Conservation (phyloP, 2,329 filamentous ascomycete genomes). For the Exophiala sp. region DNA sequence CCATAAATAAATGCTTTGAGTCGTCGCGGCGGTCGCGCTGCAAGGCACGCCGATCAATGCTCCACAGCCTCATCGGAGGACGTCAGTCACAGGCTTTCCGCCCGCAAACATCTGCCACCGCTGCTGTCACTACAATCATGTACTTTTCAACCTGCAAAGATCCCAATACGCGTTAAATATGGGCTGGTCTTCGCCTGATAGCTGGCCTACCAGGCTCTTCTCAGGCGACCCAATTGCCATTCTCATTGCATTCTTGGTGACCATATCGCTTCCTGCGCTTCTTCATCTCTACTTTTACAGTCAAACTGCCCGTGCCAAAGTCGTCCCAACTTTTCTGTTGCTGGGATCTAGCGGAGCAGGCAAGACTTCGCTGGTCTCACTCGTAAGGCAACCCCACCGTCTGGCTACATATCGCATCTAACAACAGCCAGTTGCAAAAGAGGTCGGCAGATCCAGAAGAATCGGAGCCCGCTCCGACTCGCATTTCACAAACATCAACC, state of each 20-base stretch:
- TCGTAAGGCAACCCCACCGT: slow-evolving; percentile 49
- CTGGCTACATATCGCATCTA: slow-evolving; percentile 45
- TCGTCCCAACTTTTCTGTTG: slow-evolving; percentile 73
- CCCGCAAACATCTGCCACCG: slow-evolving; percentile 2
- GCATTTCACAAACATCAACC: slow-evolving; percentile 61
- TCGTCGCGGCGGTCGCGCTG: background rate
- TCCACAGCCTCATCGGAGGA: background rate
- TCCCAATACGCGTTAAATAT: slow-evolving; percentile 17
- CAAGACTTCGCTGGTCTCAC: slow-evolving; percentile 83
- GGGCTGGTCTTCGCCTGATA: slow-evolving; percentile 38
- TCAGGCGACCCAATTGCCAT: slow-evolving; percentile 49
- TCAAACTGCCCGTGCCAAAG: slow-evolving; percentile 59
- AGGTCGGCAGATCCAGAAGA: slow-evolving; percentile 47
- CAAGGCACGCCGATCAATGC: slow-evolving; percentile 1
- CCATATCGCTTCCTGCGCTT: slow-evolving; percentile 69
- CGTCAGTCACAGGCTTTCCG: background rate
- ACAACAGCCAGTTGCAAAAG: slow-evolving; percentile 39
- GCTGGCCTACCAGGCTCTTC: slow-evolving; percentile 41
- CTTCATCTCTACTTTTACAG: slow-evolving; percentile 73
- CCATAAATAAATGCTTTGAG: background rate
- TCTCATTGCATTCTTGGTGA: slow-evolving; percentile 65
- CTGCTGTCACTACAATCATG: background rate
- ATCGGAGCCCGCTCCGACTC: slow-evolving; percentile 59
- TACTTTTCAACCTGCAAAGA: background rate
- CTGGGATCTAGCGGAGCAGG: slow-evolving; percentile 77